phyloP scores from a whole-genome alignment of 805 yeast genomes.

The Candida ascalaphidarum region DNA sequence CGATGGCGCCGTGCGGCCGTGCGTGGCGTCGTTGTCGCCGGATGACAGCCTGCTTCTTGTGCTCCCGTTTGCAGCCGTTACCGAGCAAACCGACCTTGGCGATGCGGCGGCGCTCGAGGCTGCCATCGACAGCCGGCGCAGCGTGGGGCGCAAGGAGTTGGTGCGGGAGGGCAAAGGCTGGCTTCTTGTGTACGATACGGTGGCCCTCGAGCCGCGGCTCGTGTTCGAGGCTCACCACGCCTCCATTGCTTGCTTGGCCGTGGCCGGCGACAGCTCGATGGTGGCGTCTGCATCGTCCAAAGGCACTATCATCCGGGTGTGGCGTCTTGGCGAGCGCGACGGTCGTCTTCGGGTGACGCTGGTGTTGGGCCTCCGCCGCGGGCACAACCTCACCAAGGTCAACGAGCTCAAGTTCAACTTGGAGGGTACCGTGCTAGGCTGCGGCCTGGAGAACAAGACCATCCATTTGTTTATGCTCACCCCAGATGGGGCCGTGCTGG shows the following conservation, averaged over 20 bases:
- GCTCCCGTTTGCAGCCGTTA: slow-evolving; percentile 21
- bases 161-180: slow-evolving; percentile 24
- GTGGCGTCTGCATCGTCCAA: slow-evolving; percentile 35
- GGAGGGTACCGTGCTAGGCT: slow-evolving; percentile 26
- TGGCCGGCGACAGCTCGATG: slow-evolving; percentile 15
- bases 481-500: slow-evolving; percentile 1
- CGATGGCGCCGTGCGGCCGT: slow-evolving; percentile 3
- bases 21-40: slow-evolving; percentile 27
- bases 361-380: slow-evolving; percentile 29
- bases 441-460: slow-evolving; percentile 32
- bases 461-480: slow-evolving; percentile 29
- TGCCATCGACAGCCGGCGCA: slow-evolving; percentile 11
- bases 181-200: slow-evolving; percentile 33
- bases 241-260: slow-evolving; percentile 20
- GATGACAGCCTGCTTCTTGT: slow-evolving; percentile 27
- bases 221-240: slow-evolving; percentile 34
- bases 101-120: slow-evolving; percentile 9
- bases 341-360: slow-evolving; percentile 12
- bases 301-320: slow-evolving; percentile 34
- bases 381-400: slow-evolving; percentile 28
- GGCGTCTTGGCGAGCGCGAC: slow-evolving; percentile 10
- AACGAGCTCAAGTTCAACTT: slow-evolving; percentile 25
- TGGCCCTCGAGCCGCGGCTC: slow-evolving; percentile 19
- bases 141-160: slow-evolving; percentile 17
- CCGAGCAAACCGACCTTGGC: slow-evolving; percentile 23